A percentile compares a stretch with the other conserved stretches of the same genome.
Evolutionary conservation across 495 filamentous ascomycete species (phyloP).

Genomic region (Penicillium cinerascens): DNA sequence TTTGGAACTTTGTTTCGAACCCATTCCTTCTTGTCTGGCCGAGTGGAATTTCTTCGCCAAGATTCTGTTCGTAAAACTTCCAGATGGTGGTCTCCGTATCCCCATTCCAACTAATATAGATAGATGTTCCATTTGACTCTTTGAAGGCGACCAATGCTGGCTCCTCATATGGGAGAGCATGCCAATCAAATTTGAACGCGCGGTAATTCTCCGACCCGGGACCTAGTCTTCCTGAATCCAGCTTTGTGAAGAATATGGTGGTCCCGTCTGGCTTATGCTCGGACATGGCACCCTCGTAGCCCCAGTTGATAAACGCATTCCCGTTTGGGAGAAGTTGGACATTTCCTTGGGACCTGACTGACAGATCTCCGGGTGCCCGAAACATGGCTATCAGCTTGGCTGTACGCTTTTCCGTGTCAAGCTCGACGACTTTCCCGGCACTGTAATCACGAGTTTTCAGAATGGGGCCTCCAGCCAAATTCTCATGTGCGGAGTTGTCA

Average conservation of each 20-base stretch:
- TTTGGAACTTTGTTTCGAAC: constrained; percentile 22
- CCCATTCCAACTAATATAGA: constrained; percentile 33
- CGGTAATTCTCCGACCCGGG: constrained; percentile 18
- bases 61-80: constrained; percentile 21
- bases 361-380: constrained; percentile 33
- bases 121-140: constrained; percentile 13
- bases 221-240: constrained; percentile 14
- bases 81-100: constrained; percentile 28
- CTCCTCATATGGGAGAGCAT: constrained; percentile 13
- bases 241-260: constrained; percentile 29
- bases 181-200: constrained; percentile 20
- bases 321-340: constrained; percentile 49
- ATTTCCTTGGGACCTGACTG: constrained; percentile 50
- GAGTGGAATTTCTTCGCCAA: constrained; percentile 10
- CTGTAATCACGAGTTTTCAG: constrained; percentile 25
- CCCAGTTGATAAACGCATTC: constrained; percentile 50
- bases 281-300: constrained; percentile 43
- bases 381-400: constrained; percentile 31
- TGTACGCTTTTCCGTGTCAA: constrained; percentile 37
- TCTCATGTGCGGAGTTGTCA: constrained; percentile 38
- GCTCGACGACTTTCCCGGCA: constrained; percentile 44
- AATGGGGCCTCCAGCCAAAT: constrained; percentile 26
- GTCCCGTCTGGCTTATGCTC: constrained; percentile 45
- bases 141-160: constrained; percentile 21
- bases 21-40: constrained; percentile 14